Percentiles rank a stretch among this genome's conserved stretches.
phyloP scores from a whole-genome alignment of 352 stramenopile genomes.

The Pythium apleroticum region DNA sequence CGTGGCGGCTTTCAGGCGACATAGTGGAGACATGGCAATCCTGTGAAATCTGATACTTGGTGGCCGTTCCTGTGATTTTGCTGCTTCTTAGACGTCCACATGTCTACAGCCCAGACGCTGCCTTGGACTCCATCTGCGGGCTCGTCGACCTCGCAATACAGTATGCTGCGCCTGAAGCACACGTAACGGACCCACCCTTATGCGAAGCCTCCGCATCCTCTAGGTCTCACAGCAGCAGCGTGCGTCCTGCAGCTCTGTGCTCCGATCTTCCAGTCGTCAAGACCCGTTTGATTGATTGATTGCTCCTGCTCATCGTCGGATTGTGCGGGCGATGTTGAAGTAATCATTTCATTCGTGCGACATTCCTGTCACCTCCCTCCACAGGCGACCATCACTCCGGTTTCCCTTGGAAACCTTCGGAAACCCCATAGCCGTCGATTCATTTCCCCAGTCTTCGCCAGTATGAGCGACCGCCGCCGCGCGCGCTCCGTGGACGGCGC shows the following conservation, averaged over 20 bases:
- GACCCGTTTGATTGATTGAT: slow-evolving; percentile 7
- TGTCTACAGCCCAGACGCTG: neutral
- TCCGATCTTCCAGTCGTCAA: neutral
- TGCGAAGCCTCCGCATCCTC: neutral
- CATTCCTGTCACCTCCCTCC: slow-evolving; percentile 20
- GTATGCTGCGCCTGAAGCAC: neutral
- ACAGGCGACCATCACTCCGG: slow-evolving; percentile 15
- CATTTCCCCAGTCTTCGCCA: neutral
- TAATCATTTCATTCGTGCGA: slow-evolving; percentile 27
- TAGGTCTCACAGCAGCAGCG: neutral
- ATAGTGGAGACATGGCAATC: neutral
- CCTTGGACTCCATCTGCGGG: neutral
- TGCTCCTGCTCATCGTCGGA: slow-evolving; percentile 10
- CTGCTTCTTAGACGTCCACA: neutral
- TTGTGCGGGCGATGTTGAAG: slow-evolving; percentile 23
- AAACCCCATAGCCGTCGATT: neutral
- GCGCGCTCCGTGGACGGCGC: slow-evolving; percentile 1
- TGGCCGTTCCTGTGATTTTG: neutral
- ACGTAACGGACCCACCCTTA: neutral
- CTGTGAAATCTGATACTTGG: neutral
- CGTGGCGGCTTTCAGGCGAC: neutral
- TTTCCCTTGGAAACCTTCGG: neutral
- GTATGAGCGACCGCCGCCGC: slow-evolving; percentile 9
- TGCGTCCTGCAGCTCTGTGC: neutral
- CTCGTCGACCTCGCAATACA: neutral